A percentile compares a stretch with the other conserved stretches of the same genome.
Evolutionary conservation across 495 filamentous ascomycete genomes (phyloP).

Genomic region (Neurospora africana): DNA sequence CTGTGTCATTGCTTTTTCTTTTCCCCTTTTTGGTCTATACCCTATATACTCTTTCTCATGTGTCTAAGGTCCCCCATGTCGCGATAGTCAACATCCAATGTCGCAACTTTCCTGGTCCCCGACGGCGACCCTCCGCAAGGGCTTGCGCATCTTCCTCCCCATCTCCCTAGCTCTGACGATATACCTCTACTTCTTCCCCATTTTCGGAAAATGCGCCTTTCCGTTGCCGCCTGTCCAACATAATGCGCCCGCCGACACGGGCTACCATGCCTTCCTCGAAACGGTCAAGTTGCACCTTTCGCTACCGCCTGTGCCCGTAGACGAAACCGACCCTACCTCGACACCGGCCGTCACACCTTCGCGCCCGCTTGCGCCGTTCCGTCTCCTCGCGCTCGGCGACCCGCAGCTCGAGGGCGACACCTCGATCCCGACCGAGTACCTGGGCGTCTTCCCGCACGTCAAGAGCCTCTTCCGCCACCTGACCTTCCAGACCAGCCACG

Average conservation of each 20-base stretch:
- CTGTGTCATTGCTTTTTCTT: neutral
- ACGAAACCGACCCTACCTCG: slow-evolving; percentile 11
- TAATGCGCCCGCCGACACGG: slow-evolving; percentile 16
- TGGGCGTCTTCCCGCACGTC: slow-evolving; percentile 50
- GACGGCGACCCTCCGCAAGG: slow-evolving; percentile 48
- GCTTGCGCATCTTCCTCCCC: slow-evolving; percentile 56
- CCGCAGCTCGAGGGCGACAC: slow-evolving; percentile 93
- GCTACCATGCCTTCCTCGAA: slow-evolving; percentile 29
- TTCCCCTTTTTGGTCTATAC: neutral
- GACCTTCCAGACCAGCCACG: slow-evolving; percentile 31
- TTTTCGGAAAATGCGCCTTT: slow-evolving; percentile 75
- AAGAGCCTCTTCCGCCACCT: slow-evolving; percentile 41
- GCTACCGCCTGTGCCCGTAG: neutral
- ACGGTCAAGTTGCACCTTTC: slow-evolving; percentile 38
- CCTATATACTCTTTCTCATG: neutral
- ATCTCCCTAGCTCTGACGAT: slow-evolving; percentile 55
- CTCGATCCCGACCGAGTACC: slow-evolving; percentile 53
- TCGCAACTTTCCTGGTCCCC: slow-evolving; percentile 25
- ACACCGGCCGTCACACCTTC: slow-evolving; percentile 7
- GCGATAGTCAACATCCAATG: neutral
- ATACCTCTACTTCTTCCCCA: slow-evolving; percentile 83
- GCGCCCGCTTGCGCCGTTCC: slow-evolving; percentile 55
- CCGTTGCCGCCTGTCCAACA: slow-evolving; percentile 39
- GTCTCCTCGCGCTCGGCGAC: slow-evolving; percentile 83
- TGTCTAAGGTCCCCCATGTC: neutral